Conservation (phyloP, 164 flowering plant genomes). For the Liquidambar formosana region DNA sequence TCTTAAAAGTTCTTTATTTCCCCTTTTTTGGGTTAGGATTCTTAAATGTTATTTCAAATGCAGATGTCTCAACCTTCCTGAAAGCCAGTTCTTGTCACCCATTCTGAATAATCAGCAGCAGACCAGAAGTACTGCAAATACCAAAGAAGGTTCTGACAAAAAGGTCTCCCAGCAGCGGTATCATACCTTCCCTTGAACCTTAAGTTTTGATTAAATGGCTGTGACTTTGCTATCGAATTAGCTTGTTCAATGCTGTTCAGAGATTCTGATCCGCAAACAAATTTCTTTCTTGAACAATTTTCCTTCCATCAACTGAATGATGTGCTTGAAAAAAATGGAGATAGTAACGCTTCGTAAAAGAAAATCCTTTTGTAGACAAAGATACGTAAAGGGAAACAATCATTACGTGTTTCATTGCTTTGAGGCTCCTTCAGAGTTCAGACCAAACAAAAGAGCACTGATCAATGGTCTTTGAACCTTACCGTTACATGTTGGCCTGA, state of each 20-base stretch:
- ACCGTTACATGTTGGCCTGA: not conserved
- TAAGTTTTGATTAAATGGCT: constrained; percentile 1
- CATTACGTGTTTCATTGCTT: too few relatives aligned
- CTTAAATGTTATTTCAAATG: constrained; percentile 8
- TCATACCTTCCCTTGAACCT: not conserved
- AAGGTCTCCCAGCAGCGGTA: constrained; percentile 55
- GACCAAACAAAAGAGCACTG: too few relatives aligned
- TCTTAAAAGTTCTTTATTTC: too few relatives aligned
- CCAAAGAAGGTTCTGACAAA: constrained; percentile 35
- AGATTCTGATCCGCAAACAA: not conserved
- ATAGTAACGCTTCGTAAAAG: not conserved
- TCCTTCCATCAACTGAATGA: not conserved
- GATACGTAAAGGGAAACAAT: too few relatives aligned
- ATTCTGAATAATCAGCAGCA: constrained; percentile 36
- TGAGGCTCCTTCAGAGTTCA: too few relatives aligned
- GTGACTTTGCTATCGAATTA: not conserved
- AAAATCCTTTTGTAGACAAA: not conserved
- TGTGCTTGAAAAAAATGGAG: not conserved
- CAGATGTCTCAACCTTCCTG: constrained; percentile 86
- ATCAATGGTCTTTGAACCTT: too few relatives aligned
- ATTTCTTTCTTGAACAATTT: not conserved
- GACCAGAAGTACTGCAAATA: constrained; percentile 22
- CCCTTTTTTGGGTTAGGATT: not conserved
- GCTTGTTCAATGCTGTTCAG: not conserved
- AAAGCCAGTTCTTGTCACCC: constrained; percentile 39